Conservation (phyloP, 805 yeast species). For the Novakomyces olei region DNA sequence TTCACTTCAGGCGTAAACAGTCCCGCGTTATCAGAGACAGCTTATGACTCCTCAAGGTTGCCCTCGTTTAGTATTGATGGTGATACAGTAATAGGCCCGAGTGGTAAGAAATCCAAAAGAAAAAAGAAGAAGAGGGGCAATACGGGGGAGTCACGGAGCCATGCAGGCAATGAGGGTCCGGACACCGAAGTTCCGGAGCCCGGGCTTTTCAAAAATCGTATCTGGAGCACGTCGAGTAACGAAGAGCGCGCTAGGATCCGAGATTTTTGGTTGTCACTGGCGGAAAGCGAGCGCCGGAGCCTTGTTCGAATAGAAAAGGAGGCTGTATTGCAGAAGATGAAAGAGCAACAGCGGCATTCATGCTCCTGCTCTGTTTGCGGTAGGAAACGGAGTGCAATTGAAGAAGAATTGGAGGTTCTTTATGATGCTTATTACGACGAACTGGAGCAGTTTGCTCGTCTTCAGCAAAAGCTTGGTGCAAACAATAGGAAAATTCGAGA, state of each 20-base stretch:
- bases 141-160: too few species aligned
- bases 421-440: constrained; percentile 46
- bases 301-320: constrained; percentile 46
- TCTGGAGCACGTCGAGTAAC: constrained; percentile 26
- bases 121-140: too few species aligned
- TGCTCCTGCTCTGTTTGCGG: constrained; percentile 69
- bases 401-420: constrained; percentile 51
- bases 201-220: constrained; percentile 15
- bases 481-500: too few species aligned
- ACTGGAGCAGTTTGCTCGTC: constrained; percentile 17
- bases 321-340: constrained; percentile 42
- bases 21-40: too few species aligned
- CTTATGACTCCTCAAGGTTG: too few species aligned
- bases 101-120: too few species aligned
- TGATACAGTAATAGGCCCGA: too few species aligned
- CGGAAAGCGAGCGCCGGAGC: constrained; percentile 34
- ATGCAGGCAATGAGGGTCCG: too few species aligned
- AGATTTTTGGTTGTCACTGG: constrained; percentile 44
- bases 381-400: constrained; percentile 44
- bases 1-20: too few species aligned
- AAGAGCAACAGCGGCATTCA: constrained; percentile 30
- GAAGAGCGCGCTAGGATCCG: constrained; percentile 32
- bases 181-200: too few species aligned
- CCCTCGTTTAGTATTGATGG: too few species aligned
- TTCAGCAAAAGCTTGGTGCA: constrained; percentile 9